A percentile compares a stretch with the other conserved stretches of the same genome.
These are phyloP conservation scores for Barnettozyma sucrosica DNA, from an alignment of 805 yeast species.

Conservation along the genomic window DNA sequence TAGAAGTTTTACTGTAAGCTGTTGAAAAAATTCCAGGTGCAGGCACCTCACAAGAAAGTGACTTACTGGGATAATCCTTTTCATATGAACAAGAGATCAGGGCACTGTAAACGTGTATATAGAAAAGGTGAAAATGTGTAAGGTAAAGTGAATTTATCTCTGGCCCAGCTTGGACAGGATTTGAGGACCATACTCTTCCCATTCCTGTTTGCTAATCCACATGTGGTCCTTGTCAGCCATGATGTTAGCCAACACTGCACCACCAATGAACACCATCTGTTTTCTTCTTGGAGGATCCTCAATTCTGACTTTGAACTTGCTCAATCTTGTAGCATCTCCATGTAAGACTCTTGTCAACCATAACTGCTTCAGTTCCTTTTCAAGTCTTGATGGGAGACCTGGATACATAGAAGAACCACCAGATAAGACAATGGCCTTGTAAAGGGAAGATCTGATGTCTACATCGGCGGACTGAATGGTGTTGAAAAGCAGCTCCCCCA, in stretches of 20 bases:
- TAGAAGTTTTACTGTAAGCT: not conserved
- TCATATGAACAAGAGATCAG: too few relatives aligned
- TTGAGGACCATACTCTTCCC: constrained; percentile 95
- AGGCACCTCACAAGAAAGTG: too few relatives aligned
- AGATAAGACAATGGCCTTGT: constrained; percentile 86
- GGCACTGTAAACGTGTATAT: not conserved
- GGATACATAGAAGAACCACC: constrained; percentile 99
- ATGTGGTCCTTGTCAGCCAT: constrained; percentile 98
- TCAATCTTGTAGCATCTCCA: constrained; percentile 80
- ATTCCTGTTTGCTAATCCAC: constrained; percentile 95
- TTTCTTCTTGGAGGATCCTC: constrained; percentile 99
- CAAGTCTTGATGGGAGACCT: constrained; percentile 91
- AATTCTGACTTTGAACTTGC: constrained; percentile 89
- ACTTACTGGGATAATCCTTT: too few relatives aligned
- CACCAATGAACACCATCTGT: constrained; percentile 98
- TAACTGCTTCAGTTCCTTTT: constrained; percentile 91
- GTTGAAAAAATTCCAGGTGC: too few relatives aligned
- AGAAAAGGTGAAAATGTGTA: not conserved
- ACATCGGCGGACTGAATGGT: constrained; percentile 93
- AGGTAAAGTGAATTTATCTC: constrained; percentile 38
- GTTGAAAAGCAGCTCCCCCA: constrained; percentile 88
- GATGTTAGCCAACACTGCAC: constrained; percentile 94
- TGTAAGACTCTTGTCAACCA: constrained; percentile 88
- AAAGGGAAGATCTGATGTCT: constrained; percentile 83
- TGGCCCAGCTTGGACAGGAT: constrained; percentile 88